A percentile compares a stretch with the other conserved stretches of the same genome.
These are phyloP conservation scores for Aspergillus neotritici DNA, from an alignment of 2,329 filamentous ascomycete genomes.

Conservation along the genomic window DNA sequence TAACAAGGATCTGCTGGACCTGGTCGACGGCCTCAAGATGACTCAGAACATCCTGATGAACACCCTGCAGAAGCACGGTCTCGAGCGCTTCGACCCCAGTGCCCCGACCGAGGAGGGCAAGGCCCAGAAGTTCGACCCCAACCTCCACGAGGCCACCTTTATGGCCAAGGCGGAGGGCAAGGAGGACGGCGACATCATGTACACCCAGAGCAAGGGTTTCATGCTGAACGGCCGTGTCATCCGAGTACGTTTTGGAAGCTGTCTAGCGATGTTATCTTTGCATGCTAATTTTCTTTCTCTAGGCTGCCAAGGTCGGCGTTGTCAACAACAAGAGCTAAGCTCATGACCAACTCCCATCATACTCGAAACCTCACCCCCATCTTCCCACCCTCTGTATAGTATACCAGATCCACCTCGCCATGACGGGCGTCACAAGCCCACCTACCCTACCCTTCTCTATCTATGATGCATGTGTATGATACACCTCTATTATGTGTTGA, in stretches of 20 bases:
- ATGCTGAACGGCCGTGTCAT: conserved; percentile 83
- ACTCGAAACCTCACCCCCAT: conserved; percentile 5
- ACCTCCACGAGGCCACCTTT: conserved; percentile 93
- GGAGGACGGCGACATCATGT: conserved; percentile 85
- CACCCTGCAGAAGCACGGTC: conserved; percentile 87
- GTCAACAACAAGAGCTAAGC: conserved; percentile 70
- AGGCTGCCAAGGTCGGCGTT: conserved; percentile 89
- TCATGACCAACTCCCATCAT: conserved; percentile 6
- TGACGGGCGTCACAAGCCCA: conserved; percentile 19
- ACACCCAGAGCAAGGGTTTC: conserved; percentile 94
- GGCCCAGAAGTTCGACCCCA: conserved; percentile 88
- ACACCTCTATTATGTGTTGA: conserved; percentile 11
- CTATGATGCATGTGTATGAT: conserved; percentile 32
- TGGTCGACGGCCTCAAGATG: conserved; percentile 92
- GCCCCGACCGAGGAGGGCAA: conserved; percentile 42
- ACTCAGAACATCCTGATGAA: conserved; percentile 81
- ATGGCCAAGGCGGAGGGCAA: conserved; percentile 82
- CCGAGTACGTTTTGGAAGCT: conserved; percentile 47
- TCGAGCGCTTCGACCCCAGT: conserved; percentile 78
- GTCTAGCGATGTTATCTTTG: conserved; percentile 3
- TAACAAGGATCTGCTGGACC: conserved; percentile 67
- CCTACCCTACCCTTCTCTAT: conserved; percentile 19
- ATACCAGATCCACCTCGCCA: conserved; percentile 27
- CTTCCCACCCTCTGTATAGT: conserved; percentile 28
- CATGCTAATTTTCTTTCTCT: conserved; percentile 11